Evolutionary conservation across 768 basidiomycete genomes (phyloP).

Genomic region (Coprinopsis strossmayeri): DNA sequence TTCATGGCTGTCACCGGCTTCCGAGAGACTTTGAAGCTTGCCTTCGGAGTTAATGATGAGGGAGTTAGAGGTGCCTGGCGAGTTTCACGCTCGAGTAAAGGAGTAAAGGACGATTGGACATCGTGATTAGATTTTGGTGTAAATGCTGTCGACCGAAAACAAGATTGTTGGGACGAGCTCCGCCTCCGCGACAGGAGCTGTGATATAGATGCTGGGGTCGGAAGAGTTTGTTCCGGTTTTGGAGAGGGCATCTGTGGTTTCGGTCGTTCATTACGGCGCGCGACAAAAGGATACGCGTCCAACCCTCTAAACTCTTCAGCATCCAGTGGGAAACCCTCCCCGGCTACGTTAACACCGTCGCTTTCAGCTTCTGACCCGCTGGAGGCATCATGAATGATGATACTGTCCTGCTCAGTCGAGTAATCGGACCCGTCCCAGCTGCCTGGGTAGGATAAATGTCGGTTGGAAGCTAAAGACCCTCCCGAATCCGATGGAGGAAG

Average conservation of each 20-base stretch:
- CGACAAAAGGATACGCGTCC: no score
- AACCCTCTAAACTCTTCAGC: no score
- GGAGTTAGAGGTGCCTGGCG: not conserved
- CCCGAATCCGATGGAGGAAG: constrained; percentile 22
- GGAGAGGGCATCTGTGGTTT: no score
- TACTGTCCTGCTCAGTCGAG: constrained; percentile 14
- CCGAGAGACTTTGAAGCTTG: not conserved
- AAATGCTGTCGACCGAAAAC: not conserved
- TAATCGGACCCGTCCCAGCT: constrained; percentile 9
- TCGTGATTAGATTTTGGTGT: not conserved
- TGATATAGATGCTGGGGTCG: not conserved
- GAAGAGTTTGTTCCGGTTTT: no score
- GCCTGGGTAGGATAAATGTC: constrained; percentile 6
- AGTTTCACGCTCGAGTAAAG: not conserved
- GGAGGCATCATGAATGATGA: not conserved
- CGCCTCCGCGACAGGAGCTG: not conserved
- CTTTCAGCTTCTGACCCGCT: not conserved
- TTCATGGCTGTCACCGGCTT: not conserved
- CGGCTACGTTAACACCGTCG: no score
- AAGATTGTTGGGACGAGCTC: not conserved
- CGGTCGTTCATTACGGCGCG: no score
- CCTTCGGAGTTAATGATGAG: not conserved
- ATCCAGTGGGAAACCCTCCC: no score
- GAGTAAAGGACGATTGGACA: not conserved
- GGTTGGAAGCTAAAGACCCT: constrained; percentile 19